phyloP scores from a whole-genome alignment of 768 basidiomycete species.

The Xerocomellus amylosporus region DNA sequence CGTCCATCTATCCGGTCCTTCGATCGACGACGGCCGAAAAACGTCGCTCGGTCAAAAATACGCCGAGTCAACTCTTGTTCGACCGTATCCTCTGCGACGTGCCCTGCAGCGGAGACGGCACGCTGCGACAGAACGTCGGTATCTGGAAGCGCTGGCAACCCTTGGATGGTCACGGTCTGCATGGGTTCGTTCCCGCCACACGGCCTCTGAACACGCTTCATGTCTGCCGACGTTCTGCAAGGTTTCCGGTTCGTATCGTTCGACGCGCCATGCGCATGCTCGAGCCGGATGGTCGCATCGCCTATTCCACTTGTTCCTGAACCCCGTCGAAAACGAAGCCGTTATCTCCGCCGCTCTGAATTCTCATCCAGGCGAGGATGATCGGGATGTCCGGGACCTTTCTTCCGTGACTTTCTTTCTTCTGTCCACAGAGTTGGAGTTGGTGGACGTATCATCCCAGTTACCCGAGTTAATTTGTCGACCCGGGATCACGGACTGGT shows the following conservation, averaged over 20 bases:
- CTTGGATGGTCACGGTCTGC: constrained; percentile 87
- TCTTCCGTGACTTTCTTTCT: not conserved
- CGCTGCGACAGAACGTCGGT: constrained; percentile 87
- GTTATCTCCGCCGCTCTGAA: constrained; percentile 85
- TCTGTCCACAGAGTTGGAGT: constrained; percentile 56
- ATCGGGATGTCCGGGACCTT: not conserved
- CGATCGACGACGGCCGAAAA: constrained; percentile 29
- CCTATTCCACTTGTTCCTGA: constrained; percentile 98
- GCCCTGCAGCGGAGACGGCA: constrained; percentile 97
- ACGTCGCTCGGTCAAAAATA: constrained; percentile 36
- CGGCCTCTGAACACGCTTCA: not conserved
- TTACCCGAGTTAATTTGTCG: constrained; percentile 71
- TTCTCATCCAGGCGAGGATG: constrained; percentile 54
- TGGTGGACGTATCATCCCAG: constrained; percentile 74
- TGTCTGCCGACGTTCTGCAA: constrained; percentile 32
- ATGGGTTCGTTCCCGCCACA: constrained; percentile 58
- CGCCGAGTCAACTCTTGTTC: constrained; percentile 62
- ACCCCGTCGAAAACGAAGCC: constrained; percentile 97
- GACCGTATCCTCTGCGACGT: constrained; percentile 96
- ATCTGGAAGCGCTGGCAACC: constrained; percentile 95
- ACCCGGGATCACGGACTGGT: constrained; percentile 78
- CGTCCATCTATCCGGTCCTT: constrained; percentile 77
- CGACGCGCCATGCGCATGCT: constrained; percentile 91
- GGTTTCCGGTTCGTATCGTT: constrained; percentile 89
- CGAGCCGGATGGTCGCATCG: constrained; percentile 73